Base-by-base conservation (phyloP, 2,329 filamentous ascomycete genomes). In the Mariannaea sp. region DNA sequence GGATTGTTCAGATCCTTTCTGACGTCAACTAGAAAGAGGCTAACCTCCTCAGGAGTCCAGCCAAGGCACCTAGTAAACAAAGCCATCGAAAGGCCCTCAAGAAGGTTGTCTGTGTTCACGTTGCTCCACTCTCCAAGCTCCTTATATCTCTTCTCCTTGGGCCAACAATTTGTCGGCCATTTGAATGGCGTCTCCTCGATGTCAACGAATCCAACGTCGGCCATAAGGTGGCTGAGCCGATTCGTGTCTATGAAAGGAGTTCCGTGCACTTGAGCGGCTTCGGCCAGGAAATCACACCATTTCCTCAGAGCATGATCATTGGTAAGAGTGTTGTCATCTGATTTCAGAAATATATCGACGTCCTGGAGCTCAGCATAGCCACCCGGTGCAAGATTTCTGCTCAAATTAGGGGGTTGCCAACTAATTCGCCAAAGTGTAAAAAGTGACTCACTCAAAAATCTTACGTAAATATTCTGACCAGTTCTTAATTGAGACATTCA, bases 321-420 rank as follows among this genome's bases (percentile, higher is more conserved):
- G 19, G 10, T 20, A 3, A 49, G 19, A 7, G 46, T 35, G 5
- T 36, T 20, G 7, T 49, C 53, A 24, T 56, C 53, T 1, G 40
- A 53, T 3, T 13, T 29, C 29, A 56, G 17, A 1, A 24, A 12
- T 13, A 13, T 26, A 24, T 24, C 22, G 3, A 56, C 44, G 17
- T 58, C 56, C 16, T 56, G 56, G 4, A 58, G 12, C 7, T 58
- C 56, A 14, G 45, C 39, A 10, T 53, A 58, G 9, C 49, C 56
- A 1, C 56, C 53, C 1, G 56, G 52, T 32, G 26, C 3, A 56
- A 48, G 16, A 49, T 56, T 3, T 53, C 55, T 0, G 3, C 4
- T 54, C 17, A 56, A 24, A 10, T 8, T 4, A 3, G 8, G 2
- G n/a, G 7, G 22, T 13, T 10, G 6, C 17, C 8, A 7, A 20